Evolutionary conservation across 306 rosid genomes (phyloP).

Genomic region (Trifolium fragiferum): DNA sequence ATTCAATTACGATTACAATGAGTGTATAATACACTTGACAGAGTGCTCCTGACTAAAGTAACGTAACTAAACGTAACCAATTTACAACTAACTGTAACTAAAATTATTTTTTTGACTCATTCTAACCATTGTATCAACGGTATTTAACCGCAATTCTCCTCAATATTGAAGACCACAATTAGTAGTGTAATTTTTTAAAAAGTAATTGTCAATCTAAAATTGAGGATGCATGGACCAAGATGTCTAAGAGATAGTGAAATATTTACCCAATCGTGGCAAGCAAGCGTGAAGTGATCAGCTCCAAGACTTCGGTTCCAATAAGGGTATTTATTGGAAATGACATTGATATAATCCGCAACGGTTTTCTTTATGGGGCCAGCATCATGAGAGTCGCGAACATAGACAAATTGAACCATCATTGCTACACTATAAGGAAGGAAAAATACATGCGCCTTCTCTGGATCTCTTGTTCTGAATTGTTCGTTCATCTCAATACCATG

Average conservation of each 20-base stretch:
- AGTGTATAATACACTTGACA: not conserved
- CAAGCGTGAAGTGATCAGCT: constrained; percentile 86
- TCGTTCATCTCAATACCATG: constrained; percentile 73
- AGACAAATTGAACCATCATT: constrained; percentile 81
- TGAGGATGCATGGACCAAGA: not conserved
- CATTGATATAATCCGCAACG: constrained; percentile 62
- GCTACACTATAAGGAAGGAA: constrained; percentile 86
- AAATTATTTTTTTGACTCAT: not conserved
- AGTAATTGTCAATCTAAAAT: not conserved
- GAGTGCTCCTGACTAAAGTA: not conserved
- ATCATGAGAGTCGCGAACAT: constrained; percentile 71
- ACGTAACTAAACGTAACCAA: not conserved
- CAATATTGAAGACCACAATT: not conserved
- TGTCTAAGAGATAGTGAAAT: not conserved
- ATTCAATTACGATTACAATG: not conserved
- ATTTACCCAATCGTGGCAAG: constrained; percentile 98
- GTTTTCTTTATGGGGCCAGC: constrained; percentile 66
- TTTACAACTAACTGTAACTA: not conserved
- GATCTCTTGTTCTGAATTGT: constrained; percentile 69
- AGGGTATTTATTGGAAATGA: constrained; percentile 62
- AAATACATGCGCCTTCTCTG: constrained; percentile 78
- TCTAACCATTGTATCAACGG: not conserved
- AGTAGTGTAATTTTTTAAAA: not conserved
- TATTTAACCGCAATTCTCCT: not conserved
- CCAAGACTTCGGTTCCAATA: constrained; percentile 94